Base-by-base conservation (phyloP, 345 rosid genomes). In the Salix arbutifolia region DNA sequence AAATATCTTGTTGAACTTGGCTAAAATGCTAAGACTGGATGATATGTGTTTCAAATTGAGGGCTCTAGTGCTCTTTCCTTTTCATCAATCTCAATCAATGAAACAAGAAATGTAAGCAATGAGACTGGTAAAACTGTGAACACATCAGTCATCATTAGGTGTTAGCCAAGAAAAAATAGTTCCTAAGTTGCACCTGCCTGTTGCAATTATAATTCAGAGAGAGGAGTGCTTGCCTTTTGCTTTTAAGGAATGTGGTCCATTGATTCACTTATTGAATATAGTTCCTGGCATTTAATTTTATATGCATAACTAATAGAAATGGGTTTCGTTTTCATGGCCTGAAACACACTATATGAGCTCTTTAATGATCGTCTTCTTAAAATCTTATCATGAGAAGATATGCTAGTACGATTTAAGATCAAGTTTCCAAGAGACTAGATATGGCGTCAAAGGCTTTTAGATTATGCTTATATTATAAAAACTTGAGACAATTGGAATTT, bases 181-280 rank as follows among this genome's bases (percentile, higher is more conserved):
- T 60, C 82, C 71, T 84, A 82, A 85, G 79, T 76, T 76, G 77
- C 79, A 78, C 88, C 90, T 46, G 83, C 83, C 85, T 79, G 82
- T 85, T 76, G 75, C 72, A 82, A 83, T 74, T 74, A 75, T 75
- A 70, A 79, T 81, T 76, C 79, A 69, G 62, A 71, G 68, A 83
- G 76, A 69, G 44, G 42, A 74, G 78, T 70, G 65, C 72, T 56
- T 66, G 40, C 71, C 75, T 69, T 66, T 69, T 69, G 65, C 70
- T 79, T 79, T 28, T 56, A 69, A 40, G 69, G 33, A 33, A 40
- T 30, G 71, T 81, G 87, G 89, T 66, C 87, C 89, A 81, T 38
- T 6, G 33, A 74, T 75, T 80, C 81, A 80, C 84, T 84, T 75
- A 69, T 64, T 65, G 66, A 28, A 70, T 21, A 73, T 70, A 76